phyloP scores from a whole-genome alignment of 352 stramenopile species.

The Phytopythium boreale region DNA sequence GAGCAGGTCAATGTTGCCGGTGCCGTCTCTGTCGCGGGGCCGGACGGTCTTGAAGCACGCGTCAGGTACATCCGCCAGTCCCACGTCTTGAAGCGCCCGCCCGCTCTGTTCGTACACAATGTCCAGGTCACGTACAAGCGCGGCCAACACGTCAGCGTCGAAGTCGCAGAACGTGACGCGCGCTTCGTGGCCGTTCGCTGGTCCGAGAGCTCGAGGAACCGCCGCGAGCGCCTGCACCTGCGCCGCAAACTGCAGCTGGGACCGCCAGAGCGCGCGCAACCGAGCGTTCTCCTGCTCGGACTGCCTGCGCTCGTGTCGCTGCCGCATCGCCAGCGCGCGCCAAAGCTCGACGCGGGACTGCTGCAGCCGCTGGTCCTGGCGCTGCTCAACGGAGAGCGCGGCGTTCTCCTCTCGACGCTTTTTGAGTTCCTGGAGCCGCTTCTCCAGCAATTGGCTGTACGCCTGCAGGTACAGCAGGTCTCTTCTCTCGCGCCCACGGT shows the following conservation, averaged over 20 bases:
- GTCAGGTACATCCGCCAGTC: not conserved
- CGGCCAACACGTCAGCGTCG: not conserved
- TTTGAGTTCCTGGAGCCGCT: conserved; percentile 1
- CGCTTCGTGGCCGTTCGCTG: not conserved
- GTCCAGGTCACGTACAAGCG: conserved; percentile 1
- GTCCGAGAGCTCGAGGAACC: not conserved
- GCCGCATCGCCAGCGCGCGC: not conserved
- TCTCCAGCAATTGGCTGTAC: not conserved
- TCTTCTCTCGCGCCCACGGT: conserved; percentile 1
- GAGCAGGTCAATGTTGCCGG: not conserved
- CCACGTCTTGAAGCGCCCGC: not conserved
- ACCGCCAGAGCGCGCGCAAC: not conserved
- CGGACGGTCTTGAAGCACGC: not conserved
- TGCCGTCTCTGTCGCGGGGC: not conserved
- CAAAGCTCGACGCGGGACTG: not conserved
- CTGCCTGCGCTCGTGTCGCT: not conserved
- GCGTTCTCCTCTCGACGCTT: not conserved
- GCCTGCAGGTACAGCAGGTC: conserved; percentile 1
- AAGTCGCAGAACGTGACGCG: not conserved
- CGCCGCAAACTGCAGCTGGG: not conserved
- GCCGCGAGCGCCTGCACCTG: conserved; percentile 1
- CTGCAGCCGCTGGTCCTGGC: not conserved
- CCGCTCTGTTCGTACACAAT: not conserved
- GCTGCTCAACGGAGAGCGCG: not conserved
- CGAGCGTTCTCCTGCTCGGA: conserved; percentile 3